phyloP scores from a whole-genome alignment of 2,329 filamentous ascomycete species.

The Pestalotiopsis sp. region DNA sequence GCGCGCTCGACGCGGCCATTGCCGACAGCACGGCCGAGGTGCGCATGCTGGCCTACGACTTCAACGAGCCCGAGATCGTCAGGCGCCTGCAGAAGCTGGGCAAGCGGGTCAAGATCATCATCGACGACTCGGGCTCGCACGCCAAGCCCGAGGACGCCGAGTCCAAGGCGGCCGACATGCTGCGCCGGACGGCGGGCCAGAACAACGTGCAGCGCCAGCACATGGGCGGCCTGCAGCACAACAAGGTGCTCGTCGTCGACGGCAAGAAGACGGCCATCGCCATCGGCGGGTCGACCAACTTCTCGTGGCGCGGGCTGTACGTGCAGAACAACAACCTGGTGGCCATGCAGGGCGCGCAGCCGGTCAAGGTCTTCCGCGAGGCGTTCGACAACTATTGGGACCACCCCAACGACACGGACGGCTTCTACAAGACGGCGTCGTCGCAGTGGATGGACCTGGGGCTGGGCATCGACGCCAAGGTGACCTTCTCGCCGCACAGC shows the following conservation, averaged over 20 bases:
- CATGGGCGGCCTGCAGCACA: constrained; percentile 4
- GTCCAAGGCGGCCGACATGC: constrained; percentile 4
- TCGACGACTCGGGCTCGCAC: constrained; percentile 4
- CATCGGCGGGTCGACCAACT: constrained; percentile 3
- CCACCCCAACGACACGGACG: not conserved
- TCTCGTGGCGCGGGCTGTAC: constrained; percentile 5
- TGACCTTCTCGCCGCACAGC: constrained; percentile 7
- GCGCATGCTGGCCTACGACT: not conserved
- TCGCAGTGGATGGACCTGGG: not conserved
- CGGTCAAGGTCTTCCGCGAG: constrained; percentile 2
- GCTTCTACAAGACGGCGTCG: not conserved
- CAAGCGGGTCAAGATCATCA: not conserved
- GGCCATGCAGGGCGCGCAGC: not conserved
- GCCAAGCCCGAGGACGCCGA: not conserved
- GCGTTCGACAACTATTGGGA: not conserved
- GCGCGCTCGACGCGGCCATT: not conserved
- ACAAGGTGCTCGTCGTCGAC: constrained; percentile 1
- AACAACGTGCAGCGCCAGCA: constrained; percentile 3
- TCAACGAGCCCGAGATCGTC: constrained; percentile 5
- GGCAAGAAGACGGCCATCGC: not conserved
- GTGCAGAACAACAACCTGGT: constrained; percentile 6
- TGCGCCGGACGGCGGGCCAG: not conserved
- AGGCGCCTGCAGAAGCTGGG: not conserved
- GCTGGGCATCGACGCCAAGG: not conserved
- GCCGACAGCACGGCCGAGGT: not conserved